Base-by-base conservation (phyloP, 2,329 filamentous ascomycete genomes). In the Calonectria hongkongensis region DNA sequence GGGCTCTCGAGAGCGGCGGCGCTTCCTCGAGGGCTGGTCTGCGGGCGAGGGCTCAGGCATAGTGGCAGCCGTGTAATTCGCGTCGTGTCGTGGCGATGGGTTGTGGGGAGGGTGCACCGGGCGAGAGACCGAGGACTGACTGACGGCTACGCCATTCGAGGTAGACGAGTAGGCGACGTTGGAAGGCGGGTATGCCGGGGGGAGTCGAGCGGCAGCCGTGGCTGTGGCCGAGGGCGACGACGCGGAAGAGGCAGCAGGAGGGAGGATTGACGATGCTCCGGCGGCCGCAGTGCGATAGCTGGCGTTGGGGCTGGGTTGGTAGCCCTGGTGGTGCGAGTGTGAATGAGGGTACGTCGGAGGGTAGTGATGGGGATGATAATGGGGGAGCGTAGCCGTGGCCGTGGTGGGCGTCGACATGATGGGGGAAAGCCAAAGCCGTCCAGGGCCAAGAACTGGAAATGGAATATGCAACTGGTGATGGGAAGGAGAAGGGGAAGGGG, bases 341-440 rank as follows among this genome's bases (percentile, higher is more conserved):
- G 79, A 78, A 87, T 89, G 80, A 73, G 87, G 83, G 76, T 88
- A 84, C 73, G 87, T 88, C 58, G 89, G 82, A 80, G 91, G 90
- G 81, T 91, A 88, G 81, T 92, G 92, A 87, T 89, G 89, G 74
- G 90, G 89, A 84, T 92, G 90, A 84, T 93, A 92, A 80, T 90
- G 91, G 82, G 92, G 92, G 82, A 94, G 88, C 78, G 92, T 93
- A 81, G 92, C 92, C 83, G 93, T 94, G 80, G 92, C 93, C 81
- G 92, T 94, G 74, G 94, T 95, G 78, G 94, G 94, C 79, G 94
- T 95, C 88, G 94, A 96, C 94, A 96, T 96, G 80, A 78, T 76
- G 76, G 65, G 68, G 71, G 69, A 76, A 45, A 75, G 73, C 68
- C 75, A 79, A 66, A 79, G 76, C 78, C 78, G 72, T 72, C 75